Conservation (phyloP, 2,329 filamentous ascomycete genomes). For the Fusarium newnesense region DNA sequence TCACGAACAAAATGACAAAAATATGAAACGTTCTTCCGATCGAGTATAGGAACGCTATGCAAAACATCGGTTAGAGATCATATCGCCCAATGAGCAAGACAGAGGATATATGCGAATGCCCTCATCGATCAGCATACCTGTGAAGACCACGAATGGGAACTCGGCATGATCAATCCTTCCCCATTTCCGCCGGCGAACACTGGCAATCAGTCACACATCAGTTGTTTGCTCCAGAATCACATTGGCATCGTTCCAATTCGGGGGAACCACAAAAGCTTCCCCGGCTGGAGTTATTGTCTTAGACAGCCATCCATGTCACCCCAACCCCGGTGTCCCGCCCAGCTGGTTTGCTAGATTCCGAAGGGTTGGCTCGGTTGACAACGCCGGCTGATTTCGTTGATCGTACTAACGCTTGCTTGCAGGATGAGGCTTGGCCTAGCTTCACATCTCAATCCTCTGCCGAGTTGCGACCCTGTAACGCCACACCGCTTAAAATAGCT, state of each 20-base stretch:
- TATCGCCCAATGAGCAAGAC: not conserved
- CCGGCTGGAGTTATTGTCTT: slow-evolving; percentile 28
- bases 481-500: slow-evolving; percentile 28
- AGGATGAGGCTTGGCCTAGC: slow-evolving; percentile 23
- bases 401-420: slow-evolving; percentile 32
- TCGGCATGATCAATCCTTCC: not conserved
- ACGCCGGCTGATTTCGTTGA: slow-evolving; percentile 19
- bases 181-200: not conserved
- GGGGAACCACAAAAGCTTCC: slow-evolving; percentile 31
- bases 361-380: slow-evolving; percentile 39
- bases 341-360: slow-evolving; percentile 40
- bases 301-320: slow-evolving; percentile 20
- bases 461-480: slow-evolving; percentile 7
- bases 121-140: not conserved
- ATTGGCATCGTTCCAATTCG: slow-evolving; percentile 6
- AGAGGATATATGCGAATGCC: not conserved
- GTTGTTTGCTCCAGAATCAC: not conserved
- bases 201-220: not conserved
- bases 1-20: not conserved
- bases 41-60: not conserved
- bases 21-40: not conserved
- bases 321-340: slow-evolving; percentile 26
- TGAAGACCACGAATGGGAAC: not conserved
- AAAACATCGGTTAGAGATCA: not conserved
- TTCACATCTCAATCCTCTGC: slow-evolving; percentile 24